Evolutionary conservation across 1,139 yeast species (phyloP), one percentile per base, ranked within the genome.

Genomic region (Debaryomyces robertsiae): DNA sequence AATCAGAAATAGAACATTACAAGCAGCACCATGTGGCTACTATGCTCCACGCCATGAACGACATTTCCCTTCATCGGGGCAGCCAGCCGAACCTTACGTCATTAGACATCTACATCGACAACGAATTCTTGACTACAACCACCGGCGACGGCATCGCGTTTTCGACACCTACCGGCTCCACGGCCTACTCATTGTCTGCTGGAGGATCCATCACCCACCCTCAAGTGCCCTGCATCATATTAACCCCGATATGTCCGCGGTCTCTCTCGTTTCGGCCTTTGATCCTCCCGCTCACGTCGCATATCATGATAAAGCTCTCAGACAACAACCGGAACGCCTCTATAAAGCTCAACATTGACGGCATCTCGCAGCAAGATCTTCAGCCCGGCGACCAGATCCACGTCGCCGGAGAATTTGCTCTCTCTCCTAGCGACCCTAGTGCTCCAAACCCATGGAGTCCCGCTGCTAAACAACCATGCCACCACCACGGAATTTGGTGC

Each of bases 121-220:
- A 85, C 25, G 84, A 85, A 55, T 84, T 83, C 54, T 69, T 91
- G 43, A 91, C 98, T 9, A 79, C 93, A 40, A 90, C 96, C 6
- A 86, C 91, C 0, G 96, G 95, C 0, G 98, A 91, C 60, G 98
- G 98, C 15, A 77, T 91, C 11, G 79, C 84, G 6, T 71, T 89
- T 38, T 76, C 94, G 7, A 86, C 97, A 0, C 98, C 98, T 9
- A 91, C 98, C 0, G 98, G 98, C 0, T 87, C 96, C 6, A 91
- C 98, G 0, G 97, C 97, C 0, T 91, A 91, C 60, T 87, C 96
- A 0, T 68, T 91, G 38, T 81, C 90, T 19, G 81, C 95, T 1
- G 97, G 98, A 6, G 97, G 98, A 1, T 82, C 96, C 9, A 91
- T 91, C 43, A 93, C 88, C 1, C 95, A 91, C 49, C 97, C 98